Base-by-base conservation (phyloP, 495 filamentous ascomycete genomes). In the Hyaloscypha bicolor region DNA sequence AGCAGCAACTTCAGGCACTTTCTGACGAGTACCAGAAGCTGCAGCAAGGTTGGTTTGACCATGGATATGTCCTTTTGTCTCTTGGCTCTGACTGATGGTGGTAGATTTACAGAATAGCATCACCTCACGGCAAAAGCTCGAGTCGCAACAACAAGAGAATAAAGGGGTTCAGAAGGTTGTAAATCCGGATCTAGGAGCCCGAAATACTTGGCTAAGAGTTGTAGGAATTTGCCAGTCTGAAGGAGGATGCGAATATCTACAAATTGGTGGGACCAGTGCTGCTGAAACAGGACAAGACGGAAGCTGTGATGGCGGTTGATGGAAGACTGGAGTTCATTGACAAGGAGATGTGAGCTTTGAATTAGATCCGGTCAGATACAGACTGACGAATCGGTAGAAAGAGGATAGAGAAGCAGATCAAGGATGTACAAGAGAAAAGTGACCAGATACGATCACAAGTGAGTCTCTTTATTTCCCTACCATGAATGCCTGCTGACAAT, bases 141-240 rank as follows among this genome's bases (percentile, higher is more conserved):
- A 97, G 76, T 92, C 92, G 31, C 95, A 99, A 78, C 88, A 91
- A 70, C 91, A 97, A 75, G 95, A 99, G 76, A 98, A 97, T 76
- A 79, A 88, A 58, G 88, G 89, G 29, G 95, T 99, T 1, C 88
- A 97, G 75, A 91, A 91, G 77, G 91, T 92, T 64, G 22, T 55
- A 48, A 68, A 53, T 31, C 37, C 14, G n/a, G 19, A 35, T 25
- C 14, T 25, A 48, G 33, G 42, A 11, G n/a, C 30, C 14, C 48
- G 6, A 65, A 31, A 37, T 3, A 4, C 25, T 52, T 35, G 66
- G 42, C 70, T 77, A 63, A 74, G 53, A 55, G 56, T 51, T 35
- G 66, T 64, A 93, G 88, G 95, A 99, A 81, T 97, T 99, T 78
- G 79, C 85, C 35, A 83, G 83, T 64, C 83, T 98, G 65, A 86